Conservation (phyloP, 345 rosid species). For the Tarenaya hassleriana region DNA sequence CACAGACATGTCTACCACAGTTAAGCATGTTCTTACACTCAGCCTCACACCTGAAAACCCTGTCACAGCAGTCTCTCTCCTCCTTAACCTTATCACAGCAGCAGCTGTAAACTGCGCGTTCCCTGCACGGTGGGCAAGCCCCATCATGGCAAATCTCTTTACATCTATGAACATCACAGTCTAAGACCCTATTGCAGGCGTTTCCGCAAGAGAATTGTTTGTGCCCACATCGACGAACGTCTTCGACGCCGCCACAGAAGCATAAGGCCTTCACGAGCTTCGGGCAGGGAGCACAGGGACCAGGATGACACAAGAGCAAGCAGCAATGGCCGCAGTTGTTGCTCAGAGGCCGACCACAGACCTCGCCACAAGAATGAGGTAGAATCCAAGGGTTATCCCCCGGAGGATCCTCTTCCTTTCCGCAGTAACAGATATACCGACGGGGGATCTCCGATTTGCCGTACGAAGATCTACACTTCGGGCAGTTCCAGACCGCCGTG, state of each 20-base stretch:
- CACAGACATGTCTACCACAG: slow-evolving; percentile 72
- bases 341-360: slow-evolving; percentile 58
- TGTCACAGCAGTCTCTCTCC: slow-evolving; percentile 68
- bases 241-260: slow-evolving; percentile 55
- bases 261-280: slow-evolving; percentile 52
- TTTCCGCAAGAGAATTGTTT: slow-evolving; percentile 59
- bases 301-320: slow-evolving; percentile 78
- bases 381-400: slow-evolving; percentile 75
- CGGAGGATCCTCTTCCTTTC: slow-evolving; percentile 61
- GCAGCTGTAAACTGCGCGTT: slow-evolving; percentile 47
- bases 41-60: slow-evolving; percentile 65
- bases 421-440: slow-evolving; percentile 68
- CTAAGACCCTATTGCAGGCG: slow-evolving; percentile 39
- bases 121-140: slow-evolving; percentile 63
- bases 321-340: slow-evolving; percentile 72
- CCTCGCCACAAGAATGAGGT: slow-evolving; percentile 90
- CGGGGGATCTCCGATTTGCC: slow-evolving; percentile 50
- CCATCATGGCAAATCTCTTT: slow-evolving; percentile 60
- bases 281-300: slow-evolving; percentile 88
- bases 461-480: slow-evolving; percentile 73
- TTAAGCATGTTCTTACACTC: slow-evolving; percentile 47
- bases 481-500: slow-evolving; percentile 71
- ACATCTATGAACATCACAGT: slow-evolving; percentile 57
- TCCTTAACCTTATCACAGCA: slow-evolving; percentile 50
- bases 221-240: slow-evolving; percentile 67